A percentile compares a stretch with the other conserved stretches of the same genome.
These are phyloP conservation scores for Fusarium nisikadoi DNA, from an alignment of 2,329 filamentous ascomycete genomes.

Conservation along the genomic window DNA sequence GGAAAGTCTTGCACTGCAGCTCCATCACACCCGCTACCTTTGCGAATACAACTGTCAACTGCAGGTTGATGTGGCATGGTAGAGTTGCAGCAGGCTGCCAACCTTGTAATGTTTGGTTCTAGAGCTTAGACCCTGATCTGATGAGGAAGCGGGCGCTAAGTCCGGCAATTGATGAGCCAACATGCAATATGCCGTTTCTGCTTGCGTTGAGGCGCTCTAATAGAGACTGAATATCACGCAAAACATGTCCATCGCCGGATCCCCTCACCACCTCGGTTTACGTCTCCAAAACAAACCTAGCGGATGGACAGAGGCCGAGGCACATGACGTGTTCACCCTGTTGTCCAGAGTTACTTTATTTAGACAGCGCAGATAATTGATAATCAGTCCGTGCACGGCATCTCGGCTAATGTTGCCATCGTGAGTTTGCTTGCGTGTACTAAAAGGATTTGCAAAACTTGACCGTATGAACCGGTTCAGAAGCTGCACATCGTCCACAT, in stretches of 20 bases:
- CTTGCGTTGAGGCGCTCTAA: no score
- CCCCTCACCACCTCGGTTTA: fast-evolving
- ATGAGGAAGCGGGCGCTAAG: background rate
- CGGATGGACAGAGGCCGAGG: fast-evolving
- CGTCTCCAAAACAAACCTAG: background rate
- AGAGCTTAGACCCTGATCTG: background rate
- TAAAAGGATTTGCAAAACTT: no score
- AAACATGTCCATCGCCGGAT: no score
- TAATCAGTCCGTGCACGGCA: background rate
- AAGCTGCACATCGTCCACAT: fast-evolving
- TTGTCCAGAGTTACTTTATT: no score
- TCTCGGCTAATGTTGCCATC: background rate
- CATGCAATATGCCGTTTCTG: fast-evolving
- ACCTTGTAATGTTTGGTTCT: background rate
- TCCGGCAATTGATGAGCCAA: background rate
- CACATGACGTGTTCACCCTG: background rate
- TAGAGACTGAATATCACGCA: fast-evolving
- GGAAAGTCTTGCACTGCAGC: background rate
- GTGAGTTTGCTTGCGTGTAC: background rate
- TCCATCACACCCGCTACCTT: background rate
- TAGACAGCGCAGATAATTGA: no score
- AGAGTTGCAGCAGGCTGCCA: background rate
- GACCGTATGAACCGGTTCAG: background rate
- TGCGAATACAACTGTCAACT: background rate
- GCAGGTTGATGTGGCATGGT: fast-evolving